A percentile compares a stretch with the other conserved stretches of the same genome.
These are phyloP conservation scores for Wilcoxina mikolae DNA, from an alignment of 495 filamentous ascomycete genomes.

Conservation along the genomic window DNA sequence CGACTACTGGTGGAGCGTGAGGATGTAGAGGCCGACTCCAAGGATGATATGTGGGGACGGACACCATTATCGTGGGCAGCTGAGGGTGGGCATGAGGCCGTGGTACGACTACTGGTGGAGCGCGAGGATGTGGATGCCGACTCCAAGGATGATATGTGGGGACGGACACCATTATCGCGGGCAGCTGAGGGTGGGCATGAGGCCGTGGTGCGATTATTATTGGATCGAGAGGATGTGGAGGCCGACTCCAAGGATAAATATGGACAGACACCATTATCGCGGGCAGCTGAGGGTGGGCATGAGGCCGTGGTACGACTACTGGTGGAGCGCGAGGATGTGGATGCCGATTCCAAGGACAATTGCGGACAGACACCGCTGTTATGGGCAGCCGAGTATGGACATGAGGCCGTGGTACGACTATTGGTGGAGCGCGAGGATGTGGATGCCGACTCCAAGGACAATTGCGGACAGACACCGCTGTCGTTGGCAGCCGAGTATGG, in stretches of 20 bases:
- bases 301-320: conserved; percentile 1
- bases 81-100: background rate
- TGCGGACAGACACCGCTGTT: background rate
- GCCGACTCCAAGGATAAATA: background rate
- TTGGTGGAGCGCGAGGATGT: too few species aligned
- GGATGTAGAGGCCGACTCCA: background rate
- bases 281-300: background rate
- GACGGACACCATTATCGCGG: background rate
- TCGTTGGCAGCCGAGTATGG: conserved; percentile 1
- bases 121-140: background rate
- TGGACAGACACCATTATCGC: background rate
- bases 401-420: too few species aligned
- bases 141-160: too few species aligned
- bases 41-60: background rate
- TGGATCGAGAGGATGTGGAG: background rate
- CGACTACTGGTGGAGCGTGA: background rate
- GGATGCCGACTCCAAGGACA: background rate
- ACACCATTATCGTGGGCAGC: conserved; percentile 8
- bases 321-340: background rate
- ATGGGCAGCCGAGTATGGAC: background rate
- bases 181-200: background rate
- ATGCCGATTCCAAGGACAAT: background rate
- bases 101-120: background rate
- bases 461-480: background rate
- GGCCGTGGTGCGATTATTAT: background rate